A percentile compares a stretch with the other conserved stretches of the same genome.
phyloP scores from a whole-genome alignment of 78 protist species.

The Dictyostelium brefeldianum region DNA sequence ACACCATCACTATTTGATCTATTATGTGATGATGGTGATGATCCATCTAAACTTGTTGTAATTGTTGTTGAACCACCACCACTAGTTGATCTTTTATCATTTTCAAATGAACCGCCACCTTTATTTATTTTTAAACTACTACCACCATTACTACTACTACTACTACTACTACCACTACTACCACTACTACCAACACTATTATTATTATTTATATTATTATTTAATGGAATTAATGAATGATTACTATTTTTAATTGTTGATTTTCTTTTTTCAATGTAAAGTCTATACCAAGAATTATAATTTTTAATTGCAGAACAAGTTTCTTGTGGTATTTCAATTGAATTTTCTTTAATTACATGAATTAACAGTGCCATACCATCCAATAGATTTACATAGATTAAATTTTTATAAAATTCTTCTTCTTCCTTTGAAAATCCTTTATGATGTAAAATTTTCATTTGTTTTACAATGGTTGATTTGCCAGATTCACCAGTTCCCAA shows the following conservation, averaged over 20 bases:
- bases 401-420: slow-evolving; percentile 50
- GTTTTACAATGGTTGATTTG: slow-evolving; percentile 90
- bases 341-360: slow-evolving; percentile 25
- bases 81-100: neutral
- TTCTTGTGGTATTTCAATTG: slow-evolving; percentile 29
- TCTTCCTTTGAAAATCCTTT: slow-evolving; percentile 88
- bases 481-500: slow-evolving; percentile 87
- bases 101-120: neutral
- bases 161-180: neutral
- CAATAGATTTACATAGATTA: slow-evolving; percentile 43
- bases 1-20: slow-evolving; percentile 26
- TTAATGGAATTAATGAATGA: slow-evolving; percentile 6
- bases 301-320: slow-evolving; percentile 25
- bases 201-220: neutral
- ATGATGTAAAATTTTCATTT: slow-evolving; percentile 90
- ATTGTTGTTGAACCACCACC: neutral
- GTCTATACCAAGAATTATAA: slow-evolving; percentile 27
- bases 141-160: neutral
- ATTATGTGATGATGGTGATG: neutral
- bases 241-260: neutral
- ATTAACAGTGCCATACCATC: slow-evolving; percentile 62
- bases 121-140: neutral
- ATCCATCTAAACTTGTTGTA: slow-evolving; percentile 4
- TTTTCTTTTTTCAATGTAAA: slow-evolving; percentile 29
- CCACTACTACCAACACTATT: neutral